Evolutionary conservation across 768 basidiomycete genomes (phyloP).

Genomic region (Ramaria sp.): DNA sequence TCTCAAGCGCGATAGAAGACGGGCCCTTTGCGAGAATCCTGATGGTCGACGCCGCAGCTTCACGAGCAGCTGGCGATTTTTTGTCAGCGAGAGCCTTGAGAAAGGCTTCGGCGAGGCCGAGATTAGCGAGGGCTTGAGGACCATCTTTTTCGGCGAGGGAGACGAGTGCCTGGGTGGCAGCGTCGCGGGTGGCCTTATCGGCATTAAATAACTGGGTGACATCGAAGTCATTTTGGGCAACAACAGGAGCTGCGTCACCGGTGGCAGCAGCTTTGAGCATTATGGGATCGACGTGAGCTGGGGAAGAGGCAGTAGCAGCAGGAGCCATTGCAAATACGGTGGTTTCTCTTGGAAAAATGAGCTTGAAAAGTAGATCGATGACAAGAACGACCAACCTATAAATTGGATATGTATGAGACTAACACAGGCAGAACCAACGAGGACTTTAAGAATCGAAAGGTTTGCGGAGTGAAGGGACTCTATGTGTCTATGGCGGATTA

Average conservation of each 20-base stretch:
- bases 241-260: conserved; percentile 21
- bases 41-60: conserved; percentile 74
- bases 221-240: conserved; percentile 53
- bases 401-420: not conserved
- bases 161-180: conserved; percentile 59
- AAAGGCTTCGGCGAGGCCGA: conserved; percentile 60
- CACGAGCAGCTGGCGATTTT: conserved; percentile 85
- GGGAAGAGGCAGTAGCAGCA: conserved; percentile 35
- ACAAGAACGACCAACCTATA: not conserved
- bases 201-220: conserved; percentile 67
- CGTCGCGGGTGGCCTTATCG: conserved; percentile 73
- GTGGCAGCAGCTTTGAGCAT: conserved; percentile 51
- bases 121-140: conserved; percentile 58
- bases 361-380: too few species aligned
- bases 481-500: conserved; percentile 4
- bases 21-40: conserved; percentile 45
- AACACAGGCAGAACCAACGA: conserved; percentile 3
- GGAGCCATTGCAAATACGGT: conserved; percentile 26
- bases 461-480: not conserved
- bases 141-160: conserved; percentile 76
- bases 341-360: not conserved
- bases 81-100: conserved; percentile 88
- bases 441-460: conserved; percentile 2
- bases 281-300: conserved; percentile 38
- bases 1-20: conserved; percentile 77